Percentiles rank a stretch among this genome's conserved stretches.
phyloP scores from a whole-genome alignment of 2,329 filamentous ascomycete genomes.

The Fusarium robinianum region DNA sequence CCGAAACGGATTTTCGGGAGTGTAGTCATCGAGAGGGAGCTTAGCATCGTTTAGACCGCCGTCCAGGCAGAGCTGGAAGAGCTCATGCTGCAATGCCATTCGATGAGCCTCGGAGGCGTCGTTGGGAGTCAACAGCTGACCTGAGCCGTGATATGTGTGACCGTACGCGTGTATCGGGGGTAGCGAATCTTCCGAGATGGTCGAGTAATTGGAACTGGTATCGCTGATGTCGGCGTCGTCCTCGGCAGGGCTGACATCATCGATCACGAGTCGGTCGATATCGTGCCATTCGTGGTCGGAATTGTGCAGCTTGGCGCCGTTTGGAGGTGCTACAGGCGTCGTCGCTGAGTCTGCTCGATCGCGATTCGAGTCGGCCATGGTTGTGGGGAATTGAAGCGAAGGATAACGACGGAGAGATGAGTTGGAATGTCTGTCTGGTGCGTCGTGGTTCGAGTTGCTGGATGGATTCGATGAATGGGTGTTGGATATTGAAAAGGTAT shows the following conservation, averaged over 20 bases:
- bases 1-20: conserved; percentile 26
- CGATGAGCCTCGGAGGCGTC: conserved; percentile 42
- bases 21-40: conserved; percentile 37
- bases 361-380: too few relatives aligned
- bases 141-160: conserved; percentile 45
- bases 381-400: background rate
- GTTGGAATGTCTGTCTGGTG: background rate
- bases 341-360: conserved; percentile 13
- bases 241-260: conserved; percentile 24
- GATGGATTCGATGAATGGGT: too few relatives aligned
- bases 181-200: conserved; percentile 42
- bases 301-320: conserved; percentile 16
- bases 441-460: too few relatives aligned
- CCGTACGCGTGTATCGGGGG: conserved; percentile 42
- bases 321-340: conserved; percentile 7
- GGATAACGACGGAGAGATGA: background rate
- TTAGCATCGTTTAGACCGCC: conserved; percentile 40
- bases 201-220: conserved; percentile 41
- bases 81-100: conserved; percentile 41
- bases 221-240: conserved; percentile 36
- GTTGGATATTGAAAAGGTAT: too few relatives aligned
- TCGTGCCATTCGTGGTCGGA: conserved; percentile 8
- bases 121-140: conserved; percentile 41
- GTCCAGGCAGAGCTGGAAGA: conserved; percentile 43
- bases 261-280: conserved; percentile 15